Conservation (phyloP, 768 basidiomycete genomes). For the Leccinum truebloodii region DNA sequence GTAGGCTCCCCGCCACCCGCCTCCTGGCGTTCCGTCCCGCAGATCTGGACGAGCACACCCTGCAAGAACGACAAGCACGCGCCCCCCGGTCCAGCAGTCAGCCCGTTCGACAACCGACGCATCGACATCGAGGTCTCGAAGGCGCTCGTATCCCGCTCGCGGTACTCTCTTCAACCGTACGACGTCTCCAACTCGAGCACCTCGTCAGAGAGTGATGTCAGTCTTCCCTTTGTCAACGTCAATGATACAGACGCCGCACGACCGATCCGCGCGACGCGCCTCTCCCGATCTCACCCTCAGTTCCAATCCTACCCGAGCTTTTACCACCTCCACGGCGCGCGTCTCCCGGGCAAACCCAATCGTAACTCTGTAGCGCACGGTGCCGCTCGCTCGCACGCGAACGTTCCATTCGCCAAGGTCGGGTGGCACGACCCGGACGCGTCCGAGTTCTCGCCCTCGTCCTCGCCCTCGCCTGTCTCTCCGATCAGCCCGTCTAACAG, state of each 20-base stretch:
- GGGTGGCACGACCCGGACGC: conserved; percentile 21
- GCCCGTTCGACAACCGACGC: conserved; percentile 2
- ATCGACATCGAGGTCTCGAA: conserved; percentile 11
- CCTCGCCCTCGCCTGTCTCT: conserved; percentile 15
- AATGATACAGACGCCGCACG: background rate
- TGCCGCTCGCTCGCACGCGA: conserved; percentile 12
- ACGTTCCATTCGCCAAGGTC: background rate
- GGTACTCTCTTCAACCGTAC: conserved; percentile 17
- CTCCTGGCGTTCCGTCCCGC: conserved; percentile 14
- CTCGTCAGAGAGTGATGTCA: conserved; percentile 7
- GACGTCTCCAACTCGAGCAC: conserved; percentile 2
- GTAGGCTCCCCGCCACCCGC: conserved; percentile 14
- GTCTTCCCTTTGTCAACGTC: conserved; percentile 1
- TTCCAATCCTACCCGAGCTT: conserved; percentile 6
- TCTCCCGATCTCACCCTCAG: background rate
- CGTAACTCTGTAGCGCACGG: conserved; percentile 12
- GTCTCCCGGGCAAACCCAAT: background rate
- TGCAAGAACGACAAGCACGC: conserved; percentile 7
- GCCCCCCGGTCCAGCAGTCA: background rate
- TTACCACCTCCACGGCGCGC: conserved; percentile 14
- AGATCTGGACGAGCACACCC: conserved; percentile 31
- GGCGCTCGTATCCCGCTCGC: conserved; percentile 24
- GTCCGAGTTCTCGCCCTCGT: conserved; percentile 10
- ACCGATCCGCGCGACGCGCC: background rate
- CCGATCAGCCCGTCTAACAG: conserved; percentile 24